Conservation (phyloP, 2,329 filamentous ascomycete species). For the Colletotrichum spinosum region DNA sequence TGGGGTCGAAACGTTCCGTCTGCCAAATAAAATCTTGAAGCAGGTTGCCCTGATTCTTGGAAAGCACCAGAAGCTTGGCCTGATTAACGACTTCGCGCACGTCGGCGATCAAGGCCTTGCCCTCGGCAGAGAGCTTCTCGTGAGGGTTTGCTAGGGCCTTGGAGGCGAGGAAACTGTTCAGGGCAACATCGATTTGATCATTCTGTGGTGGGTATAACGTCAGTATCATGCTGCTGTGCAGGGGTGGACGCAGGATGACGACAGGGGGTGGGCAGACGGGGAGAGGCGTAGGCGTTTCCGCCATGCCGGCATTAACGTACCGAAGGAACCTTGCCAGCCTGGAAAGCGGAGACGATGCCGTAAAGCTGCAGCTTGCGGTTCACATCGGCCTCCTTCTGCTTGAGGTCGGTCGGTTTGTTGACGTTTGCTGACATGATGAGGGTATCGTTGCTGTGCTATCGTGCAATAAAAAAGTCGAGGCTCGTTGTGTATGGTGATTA, state of each 20-base stretch:
- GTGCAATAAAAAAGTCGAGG: neutral
- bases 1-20: conserved; percentile 79
- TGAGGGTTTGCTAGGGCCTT: conserved; percentile 77
- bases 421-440: conserved; percentile 60
- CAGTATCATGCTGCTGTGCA: conserved; percentile 24
- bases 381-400: conserved; percentile 86
- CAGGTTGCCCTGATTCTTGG: conserved; percentile 95
- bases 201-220: conserved; percentile 66
- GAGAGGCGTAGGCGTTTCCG: conserved; percentile 3
- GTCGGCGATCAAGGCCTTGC: conserved; percentile 81
- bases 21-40: conserved; percentile 98
- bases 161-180: conserved; percentile 87
- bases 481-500: conserved; percentile 6
- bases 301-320: conserved; percentile 60
- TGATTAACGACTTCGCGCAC: conserved; percentile 83
- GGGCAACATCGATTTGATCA: conserved; percentile 92
- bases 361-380: conserved; percentile 96
- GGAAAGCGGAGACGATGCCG: conserved; percentile 88
- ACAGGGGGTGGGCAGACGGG: neutral
- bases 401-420: conserved; percentile 79
- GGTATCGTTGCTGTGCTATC: conserved; percentile 19
- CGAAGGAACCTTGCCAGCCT: conserved; percentile 90
- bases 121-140: conserved; percentile 83
- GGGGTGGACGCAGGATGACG: neutral
- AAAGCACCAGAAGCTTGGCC: conserved; percentile 85